Conservation (phyloP, 192 early-diverging fungal species). For the Backusella circina region DNA sequence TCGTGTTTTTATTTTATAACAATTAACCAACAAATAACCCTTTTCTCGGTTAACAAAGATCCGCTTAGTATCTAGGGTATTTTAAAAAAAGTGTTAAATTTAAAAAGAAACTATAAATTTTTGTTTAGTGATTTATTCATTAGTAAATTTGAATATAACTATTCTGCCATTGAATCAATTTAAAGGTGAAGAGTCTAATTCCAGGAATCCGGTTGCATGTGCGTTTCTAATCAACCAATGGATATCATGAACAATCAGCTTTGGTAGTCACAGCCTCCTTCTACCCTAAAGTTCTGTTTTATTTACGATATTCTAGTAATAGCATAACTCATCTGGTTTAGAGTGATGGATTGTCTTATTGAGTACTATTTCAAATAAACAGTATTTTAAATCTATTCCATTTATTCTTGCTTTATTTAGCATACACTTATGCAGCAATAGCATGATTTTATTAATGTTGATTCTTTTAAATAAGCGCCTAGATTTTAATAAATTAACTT, state of each 20-base stretch:
- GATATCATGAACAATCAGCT: neutral
- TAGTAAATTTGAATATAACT: too few relatives aligned
- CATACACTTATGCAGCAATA: too few relatives aligned
- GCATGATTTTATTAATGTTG: too few relatives aligned
- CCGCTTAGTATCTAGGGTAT: neutral
- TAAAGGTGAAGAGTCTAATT: neutral
- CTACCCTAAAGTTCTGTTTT: neutral
- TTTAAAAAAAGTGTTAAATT: neutral
- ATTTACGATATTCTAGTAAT: too few relatives aligned
- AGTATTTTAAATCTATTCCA: neutral
- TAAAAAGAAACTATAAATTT: neutral
- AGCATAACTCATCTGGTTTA: neutral
- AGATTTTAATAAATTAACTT: neutral
- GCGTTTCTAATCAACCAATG: neutral
- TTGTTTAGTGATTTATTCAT: neutral
- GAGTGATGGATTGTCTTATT: neutral
- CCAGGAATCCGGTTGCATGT: neutral
- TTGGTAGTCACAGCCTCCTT: neutral
- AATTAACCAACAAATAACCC: neutral
- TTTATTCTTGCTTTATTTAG: too few relatives aligned
- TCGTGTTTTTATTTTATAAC: neutral
- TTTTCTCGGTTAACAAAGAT: neutral
- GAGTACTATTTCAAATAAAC: neutral
- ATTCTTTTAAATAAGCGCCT: too few relatives aligned
- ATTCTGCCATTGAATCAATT: neutral